Evolutionary conservation across 495 filamentous ascomycete genomes (phyloP).

Genomic region (Hypomontagnella submonticulosa): DNA sequence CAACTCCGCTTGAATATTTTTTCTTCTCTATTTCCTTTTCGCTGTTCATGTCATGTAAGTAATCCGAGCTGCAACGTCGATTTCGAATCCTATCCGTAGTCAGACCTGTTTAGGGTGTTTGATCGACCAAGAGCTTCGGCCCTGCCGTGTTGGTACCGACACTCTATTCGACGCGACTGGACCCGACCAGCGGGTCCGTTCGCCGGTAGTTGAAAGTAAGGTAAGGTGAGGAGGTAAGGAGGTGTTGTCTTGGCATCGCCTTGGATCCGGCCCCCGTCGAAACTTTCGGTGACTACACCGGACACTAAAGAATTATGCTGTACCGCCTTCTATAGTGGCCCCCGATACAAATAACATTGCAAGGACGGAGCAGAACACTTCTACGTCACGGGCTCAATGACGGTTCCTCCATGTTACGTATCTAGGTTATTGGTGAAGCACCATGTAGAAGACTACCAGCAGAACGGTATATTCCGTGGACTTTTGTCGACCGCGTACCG

Average conservation of each 20-base stretch:
- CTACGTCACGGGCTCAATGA: not conserved
- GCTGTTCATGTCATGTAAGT: too few species aligned
- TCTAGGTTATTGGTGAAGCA: not conserved
- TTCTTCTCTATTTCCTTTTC: not conserved
- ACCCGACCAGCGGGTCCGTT: slow-evolving; percentile 16
- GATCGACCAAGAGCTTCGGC: slow-evolving; percentile 1
- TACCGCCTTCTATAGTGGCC: not conserved
- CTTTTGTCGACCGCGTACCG: too few species aligned
- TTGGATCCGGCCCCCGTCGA: not conserved
- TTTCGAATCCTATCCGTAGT: too few species aligned
- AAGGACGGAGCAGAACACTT: not conserved
- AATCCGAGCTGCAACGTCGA: too few species aligned
- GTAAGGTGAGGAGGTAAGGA: not conserved
- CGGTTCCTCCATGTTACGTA: not conserved
- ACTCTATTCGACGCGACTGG: not conserved
- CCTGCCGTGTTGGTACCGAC: not conserved
- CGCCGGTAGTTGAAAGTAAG: not conserved
- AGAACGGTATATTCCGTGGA: too few species aligned
- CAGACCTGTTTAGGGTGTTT: not conserved
- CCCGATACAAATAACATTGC: not conserved
- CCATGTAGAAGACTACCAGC: not conserved
- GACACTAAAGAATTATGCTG: not conserved
- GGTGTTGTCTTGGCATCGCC: not conserved
- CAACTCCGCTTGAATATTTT: not conserved
- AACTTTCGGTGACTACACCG: slow-evolving; percentile 15